A percentile compares a stretch with the other conserved stretches of the same genome.
Evolutionary conservation across 768 basidiomycete species (phyloP).

Genomic region (Galerina sulciceps): DNA sequence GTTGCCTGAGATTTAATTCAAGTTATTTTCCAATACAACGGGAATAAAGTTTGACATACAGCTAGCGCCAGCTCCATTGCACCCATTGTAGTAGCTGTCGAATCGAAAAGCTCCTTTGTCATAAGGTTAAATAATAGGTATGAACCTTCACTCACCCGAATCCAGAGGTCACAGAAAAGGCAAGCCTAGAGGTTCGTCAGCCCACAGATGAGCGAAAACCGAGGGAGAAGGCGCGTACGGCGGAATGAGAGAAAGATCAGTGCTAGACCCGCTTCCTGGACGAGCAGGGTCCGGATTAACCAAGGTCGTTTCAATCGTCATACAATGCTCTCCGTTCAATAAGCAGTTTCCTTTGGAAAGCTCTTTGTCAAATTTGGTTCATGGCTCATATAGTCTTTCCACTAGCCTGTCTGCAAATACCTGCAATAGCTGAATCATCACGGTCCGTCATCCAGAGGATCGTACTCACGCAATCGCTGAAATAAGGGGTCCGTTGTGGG

Average conservation of each 20-base stretch:
- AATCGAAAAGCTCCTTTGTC: background rate
- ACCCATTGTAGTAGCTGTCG: slow-evolving; percentile 45
- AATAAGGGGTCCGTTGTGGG: slow-evolving; percentile 23
- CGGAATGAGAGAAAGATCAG: slow-evolving; percentile 34
- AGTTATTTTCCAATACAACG: background rate
- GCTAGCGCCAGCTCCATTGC: slow-evolving; percentile 45
- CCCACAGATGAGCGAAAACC: background rate
- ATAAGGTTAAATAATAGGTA: background rate
- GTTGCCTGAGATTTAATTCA: slow-evolving; percentile 29
- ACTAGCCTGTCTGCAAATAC: slow-evolving; percentile 7
- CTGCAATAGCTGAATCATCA: background rate
- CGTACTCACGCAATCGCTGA: slow-evolving; percentile 38
- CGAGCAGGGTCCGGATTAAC: slow-evolving; percentile 16
- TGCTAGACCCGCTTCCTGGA: slow-evolving; percentile 18
- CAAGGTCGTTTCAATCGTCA: slow-evolving; percentile 40
- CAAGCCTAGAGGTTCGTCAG: slow-evolving; percentile 25
- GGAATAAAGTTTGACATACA: slow-evolving; percentile 31
- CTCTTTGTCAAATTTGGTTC: background rate
- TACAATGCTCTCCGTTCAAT: slow-evolving; percentile 26
- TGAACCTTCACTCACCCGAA: slow-evolving; percentile 33
- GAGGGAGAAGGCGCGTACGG: slow-evolving; percentile 28
- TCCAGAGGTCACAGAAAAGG: slow-evolving; percentile 43
- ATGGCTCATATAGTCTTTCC: background rate
- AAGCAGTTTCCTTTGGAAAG: slow-evolving; percentile 24
- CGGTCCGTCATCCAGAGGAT: background rate